Conservation (phyloP, 331 rosid genomes). For the Dryas integrifolia region DNA sequence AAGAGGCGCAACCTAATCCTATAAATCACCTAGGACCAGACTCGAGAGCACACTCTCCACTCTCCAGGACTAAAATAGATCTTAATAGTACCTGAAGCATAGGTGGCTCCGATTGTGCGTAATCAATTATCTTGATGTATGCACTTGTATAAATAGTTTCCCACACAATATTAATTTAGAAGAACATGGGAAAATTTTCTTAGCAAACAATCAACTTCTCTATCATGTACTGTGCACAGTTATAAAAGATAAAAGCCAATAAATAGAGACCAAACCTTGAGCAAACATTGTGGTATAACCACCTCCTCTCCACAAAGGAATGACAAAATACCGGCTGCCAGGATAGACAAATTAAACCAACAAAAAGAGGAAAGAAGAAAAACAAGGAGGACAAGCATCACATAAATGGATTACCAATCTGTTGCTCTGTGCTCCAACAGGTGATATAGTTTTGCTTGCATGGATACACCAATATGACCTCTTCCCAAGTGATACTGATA, state of each 20-base stretch:
- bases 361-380: slow-evolving; percentile 11
- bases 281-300: slow-evolving; percentile 84
- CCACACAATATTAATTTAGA: background rate
- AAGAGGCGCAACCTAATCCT: too few relatives aligned
- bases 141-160: background rate
- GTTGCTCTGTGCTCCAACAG: slow-evolving; percentile 79
- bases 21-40: too few relatives aligned
- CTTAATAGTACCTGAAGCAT: background rate
- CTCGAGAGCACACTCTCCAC: too few relatives aligned
- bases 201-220: background rate
- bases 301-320: slow-evolving; percentile 89
- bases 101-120: background rate
- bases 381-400: background rate
- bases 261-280: slow-evolving; percentile 60
- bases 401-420: slow-evolving; percentile 57
- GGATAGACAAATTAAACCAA: slow-evolving; percentile 14
- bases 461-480: slow-evolving; percentile 76
- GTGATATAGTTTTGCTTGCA: slow-evolving; percentile 75
- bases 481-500: slow-evolving; percentile 91
- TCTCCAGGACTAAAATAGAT: background rate
- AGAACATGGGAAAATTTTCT: background rate
- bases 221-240: background rate
- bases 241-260: slow-evolving; percentile 25
- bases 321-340: slow-evolving; percentile 80
- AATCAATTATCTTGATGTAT: background rate